phyloP scores from a whole-genome alignment of 768 basidiomycete genomes.

The Chiua virens region DNA sequence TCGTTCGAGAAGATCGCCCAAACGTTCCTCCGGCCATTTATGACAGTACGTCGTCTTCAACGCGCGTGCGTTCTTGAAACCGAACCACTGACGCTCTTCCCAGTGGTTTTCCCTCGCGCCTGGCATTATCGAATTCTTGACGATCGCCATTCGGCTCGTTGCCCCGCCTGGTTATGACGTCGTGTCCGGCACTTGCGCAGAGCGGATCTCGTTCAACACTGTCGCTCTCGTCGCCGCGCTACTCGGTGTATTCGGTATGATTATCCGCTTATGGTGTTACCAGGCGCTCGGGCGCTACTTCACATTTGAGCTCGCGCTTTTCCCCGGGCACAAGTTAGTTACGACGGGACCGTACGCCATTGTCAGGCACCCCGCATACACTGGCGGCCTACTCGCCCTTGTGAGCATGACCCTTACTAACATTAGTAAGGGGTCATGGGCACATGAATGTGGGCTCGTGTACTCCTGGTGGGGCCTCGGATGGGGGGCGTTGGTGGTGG shows the following conservation, averaged over 20 bases:
- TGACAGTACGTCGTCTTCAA: not conserved
- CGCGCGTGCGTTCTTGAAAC: too few species aligned
- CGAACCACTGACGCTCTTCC: not conserved
- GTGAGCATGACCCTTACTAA: constrained; percentile 8
- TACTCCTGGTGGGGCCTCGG: constrained; percentile 8
- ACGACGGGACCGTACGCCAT: constrained; percentile 13
- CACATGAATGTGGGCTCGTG: constrained; percentile 3
- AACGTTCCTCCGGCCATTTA: not conserved
- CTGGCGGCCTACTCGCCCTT: constrained; percentile 3
- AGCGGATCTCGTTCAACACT: constrained; percentile 2
- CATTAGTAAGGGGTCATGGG: constrained; percentile 13
- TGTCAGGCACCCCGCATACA: constrained; percentile 15
- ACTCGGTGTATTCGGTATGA: constrained; percentile 24
- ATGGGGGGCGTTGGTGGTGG: not conserved
- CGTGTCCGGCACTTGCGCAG: constrained; percentile 1
- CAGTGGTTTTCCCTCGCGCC: constrained; percentile 4
- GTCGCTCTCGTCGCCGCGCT: constrained; percentile 3
- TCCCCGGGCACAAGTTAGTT: constrained; percentile 7
- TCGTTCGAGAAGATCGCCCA: not conserved
- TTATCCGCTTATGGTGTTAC: constrained; percentile 36
- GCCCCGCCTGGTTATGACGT: not conserved
- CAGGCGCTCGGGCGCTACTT: constrained; percentile 36
- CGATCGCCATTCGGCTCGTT: not conserved
- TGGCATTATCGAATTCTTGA: not conserved
- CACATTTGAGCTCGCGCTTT: constrained; percentile 39